Conservation (phyloP, 345 rosid genomes). For the Viola odorata region DNA sequence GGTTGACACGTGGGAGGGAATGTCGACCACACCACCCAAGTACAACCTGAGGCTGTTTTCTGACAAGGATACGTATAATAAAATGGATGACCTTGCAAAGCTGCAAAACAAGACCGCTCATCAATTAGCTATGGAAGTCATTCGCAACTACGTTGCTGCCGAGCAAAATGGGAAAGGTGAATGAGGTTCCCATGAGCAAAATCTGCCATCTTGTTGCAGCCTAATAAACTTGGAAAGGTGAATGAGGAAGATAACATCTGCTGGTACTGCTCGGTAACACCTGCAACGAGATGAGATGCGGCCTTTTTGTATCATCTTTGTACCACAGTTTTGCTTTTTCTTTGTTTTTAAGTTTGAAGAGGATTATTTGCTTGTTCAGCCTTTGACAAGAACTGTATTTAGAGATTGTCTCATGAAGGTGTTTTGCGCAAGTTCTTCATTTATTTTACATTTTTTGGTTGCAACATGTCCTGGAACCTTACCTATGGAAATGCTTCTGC, state of each 20-base stretch:
- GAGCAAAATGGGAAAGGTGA: slow-evolving; percentile 54
- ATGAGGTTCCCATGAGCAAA: slow-evolving; percentile 17
- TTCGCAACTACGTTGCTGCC: slow-evolving; percentile 56
- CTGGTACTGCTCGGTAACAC: slow-evolving; percentile 41
- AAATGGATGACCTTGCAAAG: slow-evolving; percentile 57
- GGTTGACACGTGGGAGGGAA: slow-evolving; percentile 73
- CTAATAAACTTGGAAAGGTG: slow-evolving; percentile 10
- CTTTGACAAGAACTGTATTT: neutral
- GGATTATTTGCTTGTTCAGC: slow-evolving; percentile 2
- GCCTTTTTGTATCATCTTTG: slow-evolving; percentile 8
- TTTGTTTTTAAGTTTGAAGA: too few relatives aligned
- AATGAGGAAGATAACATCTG: slow-evolving; percentile 8
- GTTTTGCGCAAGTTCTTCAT: neutral
- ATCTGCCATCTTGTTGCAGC: neutral
- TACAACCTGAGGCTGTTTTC: slow-evolving; percentile 55
- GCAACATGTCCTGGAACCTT: too few relatives aligned
- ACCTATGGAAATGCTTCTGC: too few relatives aligned
- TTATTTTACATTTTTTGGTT: neutral
- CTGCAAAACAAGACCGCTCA: slow-evolving; percentile 61
- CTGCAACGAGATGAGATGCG: slow-evolving; percentile 11
- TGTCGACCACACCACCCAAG: slow-evolving; percentile 23
- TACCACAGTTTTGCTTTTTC: slow-evolving; percentile 1
- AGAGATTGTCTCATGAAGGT: neutral
- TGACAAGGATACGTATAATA: slow-evolving; percentile 57
- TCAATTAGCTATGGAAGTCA: slow-evolving; percentile 56